Evolutionary conservation across 371 early-diverging fungal species (phyloP).

Genomic region (Circinella minor): DNA sequence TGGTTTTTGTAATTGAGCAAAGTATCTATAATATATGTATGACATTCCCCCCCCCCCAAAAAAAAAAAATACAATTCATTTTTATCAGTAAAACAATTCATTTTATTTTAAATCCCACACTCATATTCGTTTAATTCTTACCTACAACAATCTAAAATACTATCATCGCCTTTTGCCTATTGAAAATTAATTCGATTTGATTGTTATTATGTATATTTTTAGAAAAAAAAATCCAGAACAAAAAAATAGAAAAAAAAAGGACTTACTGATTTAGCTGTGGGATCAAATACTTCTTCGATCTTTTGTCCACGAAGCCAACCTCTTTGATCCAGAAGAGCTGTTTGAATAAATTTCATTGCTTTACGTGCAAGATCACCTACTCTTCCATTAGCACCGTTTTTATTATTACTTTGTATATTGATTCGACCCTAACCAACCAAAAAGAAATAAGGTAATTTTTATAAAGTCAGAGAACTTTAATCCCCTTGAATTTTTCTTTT

Average conservation of each 20-base stretch:
- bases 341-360: conserved; percentile 43
- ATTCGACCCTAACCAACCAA: not conserved
- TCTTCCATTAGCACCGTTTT: conserved; percentile 1
- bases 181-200: too few relatives aligned
- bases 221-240: not conserved
- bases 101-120: not conserved
- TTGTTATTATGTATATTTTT: not conserved
- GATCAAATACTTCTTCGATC: conserved; percentile 27
- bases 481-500: conserved; percentile 11
- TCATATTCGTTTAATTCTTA: conserved; percentile 14
- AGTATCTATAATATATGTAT: conserved; percentile 19
- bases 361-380: conserved; percentile 28
- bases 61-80: not conserved
- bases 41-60: not conserved
- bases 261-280: conserved; percentile 17
- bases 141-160: conserved; percentile 48
- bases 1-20: conserved; percentile 21
- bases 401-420: not conserved
- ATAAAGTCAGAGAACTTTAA: not conserved
- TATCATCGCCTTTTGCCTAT: conserved; percentile 36
- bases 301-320: conserved; percentile 37
- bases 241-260: conserved; percentile 15
- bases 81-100: too few relatives aligned
- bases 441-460: not conserved
- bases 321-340: conserved; percentile 16